Evolutionary conservation across 306 rosid genomes (phyloP).

Genomic region (Citrullus amarus): DNA sequence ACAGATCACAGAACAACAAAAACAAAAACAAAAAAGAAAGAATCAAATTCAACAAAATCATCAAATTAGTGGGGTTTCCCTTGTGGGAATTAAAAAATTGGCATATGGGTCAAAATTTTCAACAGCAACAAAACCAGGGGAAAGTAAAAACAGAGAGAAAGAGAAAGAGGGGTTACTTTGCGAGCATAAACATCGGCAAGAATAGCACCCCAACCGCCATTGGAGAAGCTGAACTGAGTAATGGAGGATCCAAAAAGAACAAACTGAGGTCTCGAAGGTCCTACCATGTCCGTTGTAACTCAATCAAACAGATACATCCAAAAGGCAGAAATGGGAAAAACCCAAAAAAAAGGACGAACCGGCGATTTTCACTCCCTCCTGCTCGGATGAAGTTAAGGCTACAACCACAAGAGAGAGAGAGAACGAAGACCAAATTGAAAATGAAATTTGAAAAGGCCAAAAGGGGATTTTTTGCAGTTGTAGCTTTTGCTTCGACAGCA

Average conservation of each 20-base stretch:
- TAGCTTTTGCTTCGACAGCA: not conserved
- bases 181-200: slow-evolving; percentile 83
- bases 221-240: slow-evolving; percentile 66
- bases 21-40: not conserved
- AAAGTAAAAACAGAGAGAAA: not conserved
- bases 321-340: not conserved
- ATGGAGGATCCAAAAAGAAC: slow-evolving; percentile 94
- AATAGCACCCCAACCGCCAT: slow-evolving; percentile 82
- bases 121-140: not conserved
- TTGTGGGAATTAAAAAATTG: not conserved
- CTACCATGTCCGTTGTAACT: not conserved
- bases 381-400: not conserved
- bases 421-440: not conserved
- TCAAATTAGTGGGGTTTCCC: not conserved
- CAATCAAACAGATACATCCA: not conserved
- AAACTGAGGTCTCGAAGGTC: slow-evolving; percentile 53
- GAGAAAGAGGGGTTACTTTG: slow-evolving; percentile 29
- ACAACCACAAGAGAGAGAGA: not conserved
- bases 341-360: not conserved
- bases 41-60: not conserved
- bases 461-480: no score
- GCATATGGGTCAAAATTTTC: not conserved
- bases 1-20: not conserved
- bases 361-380: not conserved
- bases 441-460: not conserved